Base-by-base conservation (phyloP, 2,329 filamentous ascomycete genomes). In the Davidsoniella eucalypti region DNA sequence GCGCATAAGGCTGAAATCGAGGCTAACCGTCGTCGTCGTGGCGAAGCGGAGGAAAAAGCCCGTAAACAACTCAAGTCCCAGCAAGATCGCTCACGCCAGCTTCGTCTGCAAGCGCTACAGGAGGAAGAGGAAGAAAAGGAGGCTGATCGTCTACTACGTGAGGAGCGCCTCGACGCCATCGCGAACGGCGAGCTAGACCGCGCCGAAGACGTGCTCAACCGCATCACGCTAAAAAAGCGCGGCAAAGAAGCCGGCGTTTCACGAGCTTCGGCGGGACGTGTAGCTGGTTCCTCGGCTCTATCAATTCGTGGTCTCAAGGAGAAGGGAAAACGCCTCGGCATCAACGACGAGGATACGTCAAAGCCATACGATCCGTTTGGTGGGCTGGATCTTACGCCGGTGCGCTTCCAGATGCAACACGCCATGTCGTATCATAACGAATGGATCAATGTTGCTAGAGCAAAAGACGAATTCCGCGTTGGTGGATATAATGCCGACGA, bases 291-390 rank as follows among this genome's bases (percentile, higher is more conserved):
- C n/a, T 56, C 61, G 36, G 60, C 66, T 10, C 64, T 82, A 29
- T 78, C 81, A 2, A 88, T 95, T 64, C 83, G 85, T 57, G 90
- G 90, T 1, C 72, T 95, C 58, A 72, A 70, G 62, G 53, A 64
- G 63, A 57, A 71, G 64, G 57, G 56, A 57, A 6, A 55, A 53
- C n/a, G 60, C 60, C 12, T 60, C 56, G 45, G 54, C 51, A 39
- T 45, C 2, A 73, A 75, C 36, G 41, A 37, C 16, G 47, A 53
- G 17, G 52, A 53, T 25, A 75, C 75, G 5, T 79, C 87, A 58
- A 79, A 80, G 52, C 81, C 86, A 0, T 95, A 94, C 66, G 87
- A 95, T 67, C 84, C 90, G 0, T 94, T 92, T 61, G 87, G 79
- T 38, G 92, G 87, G 1, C 67, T 88, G 54, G 66, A 75, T 44